phyloP scores from a whole-genome alignment of 768 basidiomycete genomes.

The Suillus lakei region DNA sequence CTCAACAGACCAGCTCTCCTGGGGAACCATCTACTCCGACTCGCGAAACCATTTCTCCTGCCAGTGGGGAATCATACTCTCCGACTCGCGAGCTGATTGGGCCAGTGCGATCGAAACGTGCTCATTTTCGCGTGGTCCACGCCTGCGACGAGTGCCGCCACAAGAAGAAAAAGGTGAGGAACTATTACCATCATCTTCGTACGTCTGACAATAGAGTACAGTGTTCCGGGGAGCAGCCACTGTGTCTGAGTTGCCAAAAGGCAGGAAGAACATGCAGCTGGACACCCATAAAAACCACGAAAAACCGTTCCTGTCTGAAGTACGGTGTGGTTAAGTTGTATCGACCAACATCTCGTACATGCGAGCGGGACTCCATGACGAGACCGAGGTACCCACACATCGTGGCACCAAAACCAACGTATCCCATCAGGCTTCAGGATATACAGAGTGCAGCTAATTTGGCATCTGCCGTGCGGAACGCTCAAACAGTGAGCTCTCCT shows the following conservation, averaged over 20 bases:
- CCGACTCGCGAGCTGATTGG: not conserved
- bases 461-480: no score
- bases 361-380: not conserved
- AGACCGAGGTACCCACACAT: not conserved
- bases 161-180: not conserved
- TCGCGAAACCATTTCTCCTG: not conserved
- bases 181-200: not conserved
- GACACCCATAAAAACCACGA: not conserved
- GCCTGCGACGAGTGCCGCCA: constrained; percentile 1
- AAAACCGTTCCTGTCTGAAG: not conserved
- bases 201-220: not conserved
- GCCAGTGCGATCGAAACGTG: not conserved
- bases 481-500: no score
- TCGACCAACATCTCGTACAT: not conserved
- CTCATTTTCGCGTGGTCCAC: not conserved
- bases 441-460: not conserved
- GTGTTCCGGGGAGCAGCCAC: constrained; percentile 2
- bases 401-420: not conserved
- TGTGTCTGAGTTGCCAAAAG: not conserved
- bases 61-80: no score
- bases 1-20: not conserved
- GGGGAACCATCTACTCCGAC: no score
- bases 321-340: not conserved
- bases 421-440: not conserved
- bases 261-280: not conserved